These are phyloP conservation scores for Brachypodium distachyon DNA, from an alignment of 202 grass and related monocot species.

Conservation along the genomic window DNA sequence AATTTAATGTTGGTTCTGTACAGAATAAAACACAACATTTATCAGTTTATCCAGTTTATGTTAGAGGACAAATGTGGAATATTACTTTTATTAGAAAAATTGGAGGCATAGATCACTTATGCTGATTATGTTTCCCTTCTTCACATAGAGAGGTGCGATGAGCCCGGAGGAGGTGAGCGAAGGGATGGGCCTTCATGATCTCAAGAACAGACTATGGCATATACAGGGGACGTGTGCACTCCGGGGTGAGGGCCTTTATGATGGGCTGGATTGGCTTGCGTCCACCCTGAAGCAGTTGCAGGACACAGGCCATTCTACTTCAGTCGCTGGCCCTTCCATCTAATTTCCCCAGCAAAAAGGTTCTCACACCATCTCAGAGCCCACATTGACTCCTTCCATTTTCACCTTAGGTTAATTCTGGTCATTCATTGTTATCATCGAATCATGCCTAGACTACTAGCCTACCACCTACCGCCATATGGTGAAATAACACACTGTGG, in stretches of 20 bases:
- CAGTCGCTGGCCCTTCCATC: slow-evolving; percentile 53
- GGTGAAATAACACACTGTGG: neutral
- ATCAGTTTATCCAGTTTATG: neutral
- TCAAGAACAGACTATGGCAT: slow-evolving; percentile 77
- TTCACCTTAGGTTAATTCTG: neutral
- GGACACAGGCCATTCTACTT: slow-evolving; percentile 46
- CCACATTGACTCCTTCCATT: neutral
- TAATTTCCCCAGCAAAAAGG: slow-evolving; percentile 10
- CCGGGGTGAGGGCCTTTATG: slow-evolving; percentile 69
- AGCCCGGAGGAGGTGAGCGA: slow-evolving; percentile 55
- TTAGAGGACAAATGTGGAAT: neutral
- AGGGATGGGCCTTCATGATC: slow-evolving; percentile 50
- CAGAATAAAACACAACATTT: neutral
- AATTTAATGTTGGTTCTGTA: neutral
- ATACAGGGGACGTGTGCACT: slow-evolving; percentile 78
- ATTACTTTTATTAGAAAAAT: neutral
- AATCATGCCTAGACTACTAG: neutral
- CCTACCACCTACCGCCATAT: neutral
- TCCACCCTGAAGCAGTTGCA: slow-evolving; percentile 74
- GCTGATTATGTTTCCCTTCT: neutral
- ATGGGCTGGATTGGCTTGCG: slow-evolving; percentile 76
- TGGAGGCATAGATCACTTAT: neutral
- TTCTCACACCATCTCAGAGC: neutral
- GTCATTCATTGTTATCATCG: neutral
- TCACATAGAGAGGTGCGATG: slow-evolving; percentile 59